Conservation (phyloP, 257 asterid genomes). For the Verbascum thapsus region DNA sequence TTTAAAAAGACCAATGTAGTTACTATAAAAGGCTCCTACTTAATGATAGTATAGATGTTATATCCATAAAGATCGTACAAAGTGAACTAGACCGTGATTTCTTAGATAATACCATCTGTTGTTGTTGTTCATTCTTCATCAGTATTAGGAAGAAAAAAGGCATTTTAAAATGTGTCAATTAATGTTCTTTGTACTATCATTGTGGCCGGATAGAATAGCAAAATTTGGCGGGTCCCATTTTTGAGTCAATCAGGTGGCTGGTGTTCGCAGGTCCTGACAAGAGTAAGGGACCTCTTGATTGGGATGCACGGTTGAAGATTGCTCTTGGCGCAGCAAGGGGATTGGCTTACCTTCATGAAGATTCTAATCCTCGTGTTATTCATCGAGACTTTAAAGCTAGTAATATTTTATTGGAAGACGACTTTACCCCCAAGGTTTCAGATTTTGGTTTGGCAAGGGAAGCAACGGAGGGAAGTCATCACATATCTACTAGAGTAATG, state of each 20-base stretch:
- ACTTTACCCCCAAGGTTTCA: slow-evolving; percentile 72
- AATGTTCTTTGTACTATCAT: no score
- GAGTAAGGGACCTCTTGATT: slow-evolving; percentile 53
- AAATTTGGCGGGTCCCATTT: not conserved
- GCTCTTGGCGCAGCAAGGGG: slow-evolving; percentile 84
- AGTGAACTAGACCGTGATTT: no score
- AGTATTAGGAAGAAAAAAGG: no score
- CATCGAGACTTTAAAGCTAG: slow-evolving; percentile 79
- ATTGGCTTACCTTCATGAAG: slow-evolving; percentile 77
- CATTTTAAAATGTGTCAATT: no score
- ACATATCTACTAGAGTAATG: slow-evolving; percentile 77
- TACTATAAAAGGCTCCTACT: no score
- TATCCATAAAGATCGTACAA: no score
- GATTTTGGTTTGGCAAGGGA: slow-evolving; percentile 82
- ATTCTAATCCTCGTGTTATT: slow-evolving; percentile 77
- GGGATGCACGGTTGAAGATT: slow-evolving; percentile 73
- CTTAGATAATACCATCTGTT: no score
- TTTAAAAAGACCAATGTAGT: no score
- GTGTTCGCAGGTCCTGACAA: slow-evolving; percentile 52
- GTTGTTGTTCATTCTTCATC: no score
- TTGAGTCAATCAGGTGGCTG: not conserved
- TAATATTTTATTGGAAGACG: slow-evolving; percentile 67
- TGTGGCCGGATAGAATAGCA: no score
- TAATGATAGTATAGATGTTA: no score
- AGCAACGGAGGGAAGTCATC: slow-evolving; percentile 80